These are phyloP conservation scores for Magnolia changhungtana DNA, from an alignment of 164 flowering plant genomes.

Conservation along the genomic window DNA sequence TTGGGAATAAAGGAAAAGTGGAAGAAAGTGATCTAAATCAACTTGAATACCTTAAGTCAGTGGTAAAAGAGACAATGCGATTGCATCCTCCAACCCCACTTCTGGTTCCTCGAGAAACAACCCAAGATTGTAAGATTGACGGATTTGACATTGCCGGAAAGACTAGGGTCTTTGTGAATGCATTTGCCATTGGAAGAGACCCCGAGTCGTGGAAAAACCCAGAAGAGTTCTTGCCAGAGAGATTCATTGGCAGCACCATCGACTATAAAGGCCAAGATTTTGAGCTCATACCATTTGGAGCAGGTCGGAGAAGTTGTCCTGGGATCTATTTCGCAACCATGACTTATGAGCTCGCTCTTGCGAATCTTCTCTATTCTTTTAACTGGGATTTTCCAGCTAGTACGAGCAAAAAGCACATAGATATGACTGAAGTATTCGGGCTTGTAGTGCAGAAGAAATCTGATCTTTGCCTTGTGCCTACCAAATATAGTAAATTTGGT, in stretches of 20 bases:
- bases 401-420: not conserved
- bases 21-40: not conserved
- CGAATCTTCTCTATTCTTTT: constrained; percentile 3
- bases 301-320: constrained; percentile 5
- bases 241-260: not conserved
- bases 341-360: not conserved
- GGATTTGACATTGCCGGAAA: not conserved
- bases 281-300: constrained; percentile 4
- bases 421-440: constrained; percentile 4
- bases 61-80: not conserved
- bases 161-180: constrained; percentile 6
- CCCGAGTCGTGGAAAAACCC: constrained; percentile 6
- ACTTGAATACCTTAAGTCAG: constrained; percentile 1
- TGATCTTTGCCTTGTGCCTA: not conserved
- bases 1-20: not conserved
- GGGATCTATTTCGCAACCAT: not conserved
- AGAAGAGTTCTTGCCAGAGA: constrained; percentile 2
- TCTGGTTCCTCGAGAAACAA: constrained; percentile 4
- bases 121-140: not conserved
- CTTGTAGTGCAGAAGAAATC: not conserved
- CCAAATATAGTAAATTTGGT: too few relatives aligned
- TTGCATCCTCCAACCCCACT: not conserved
- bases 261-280: constrained; percentile 2
- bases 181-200: not conserved
- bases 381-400: constrained; percentile 5